phyloP scores from a whole-genome alignment of 2,329 filamentous ascomycete species.

The Alternaria tenuissima region DNA sequence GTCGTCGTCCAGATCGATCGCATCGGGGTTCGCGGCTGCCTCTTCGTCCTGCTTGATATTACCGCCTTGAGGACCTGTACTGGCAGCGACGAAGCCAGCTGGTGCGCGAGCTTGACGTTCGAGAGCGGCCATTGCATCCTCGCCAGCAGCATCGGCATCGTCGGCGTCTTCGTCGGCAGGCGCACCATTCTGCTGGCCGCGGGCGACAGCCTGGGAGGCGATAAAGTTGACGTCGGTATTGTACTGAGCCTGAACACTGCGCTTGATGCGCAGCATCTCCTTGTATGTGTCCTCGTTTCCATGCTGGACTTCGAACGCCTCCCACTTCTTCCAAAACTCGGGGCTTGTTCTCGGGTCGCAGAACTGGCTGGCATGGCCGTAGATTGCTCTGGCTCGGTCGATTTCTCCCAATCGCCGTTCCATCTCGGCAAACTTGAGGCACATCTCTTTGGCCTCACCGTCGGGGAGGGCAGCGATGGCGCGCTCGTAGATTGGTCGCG shows the following conservation, averaged over 20 bases:
- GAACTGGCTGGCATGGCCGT: slow-evolving; percentile 95
- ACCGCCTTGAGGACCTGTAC: slow-evolving; percentile 73
- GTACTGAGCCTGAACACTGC: slow-evolving; percentile 96
- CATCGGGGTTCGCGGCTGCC: slow-evolving; percentile 77
- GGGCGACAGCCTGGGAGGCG: slow-evolving; percentile 89
- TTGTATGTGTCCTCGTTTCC: slow-evolving; percentile 99
- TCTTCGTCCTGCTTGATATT: slow-evolving; percentile 57
- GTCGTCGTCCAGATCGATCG: slow-evolving; percentile 77
- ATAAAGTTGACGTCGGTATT: slow-evolving; percentile 99
- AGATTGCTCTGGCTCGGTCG: slow-evolving; percentile 93
- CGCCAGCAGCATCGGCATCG: slow-evolving; percentile 56
- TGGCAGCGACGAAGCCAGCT: slow-evolving; percentile 89
- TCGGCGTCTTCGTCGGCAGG: slow-evolving; percentile 51
- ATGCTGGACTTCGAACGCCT: slow-evolving; percentile 95
- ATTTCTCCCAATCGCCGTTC: slow-evolving; percentile 91
- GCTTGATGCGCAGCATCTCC: slow-evolving; percentile 97
- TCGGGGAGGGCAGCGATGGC: slow-evolving; percentile 95
- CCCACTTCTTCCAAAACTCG: slow-evolving; percentile 96
- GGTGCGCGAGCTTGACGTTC: slow-evolving; percentile 90
- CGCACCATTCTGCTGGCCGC: slow-evolving; percentile 70
- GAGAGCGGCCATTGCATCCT: slow-evolving; percentile 87
- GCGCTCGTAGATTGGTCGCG: slow-evolving; percentile 93
- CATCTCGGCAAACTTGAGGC: slow-evolving; percentile 98
- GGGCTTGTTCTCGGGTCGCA: slow-evolving; percentile 92
- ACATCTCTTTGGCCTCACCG: slow-evolving; percentile 94